Percentiles rank a stretch among this genome's conserved stretches.
phyloP scores from a whole-genome alignment of 495 filamentous ascomycete genomes.

The Eremomyces bilateralis region DNA sequence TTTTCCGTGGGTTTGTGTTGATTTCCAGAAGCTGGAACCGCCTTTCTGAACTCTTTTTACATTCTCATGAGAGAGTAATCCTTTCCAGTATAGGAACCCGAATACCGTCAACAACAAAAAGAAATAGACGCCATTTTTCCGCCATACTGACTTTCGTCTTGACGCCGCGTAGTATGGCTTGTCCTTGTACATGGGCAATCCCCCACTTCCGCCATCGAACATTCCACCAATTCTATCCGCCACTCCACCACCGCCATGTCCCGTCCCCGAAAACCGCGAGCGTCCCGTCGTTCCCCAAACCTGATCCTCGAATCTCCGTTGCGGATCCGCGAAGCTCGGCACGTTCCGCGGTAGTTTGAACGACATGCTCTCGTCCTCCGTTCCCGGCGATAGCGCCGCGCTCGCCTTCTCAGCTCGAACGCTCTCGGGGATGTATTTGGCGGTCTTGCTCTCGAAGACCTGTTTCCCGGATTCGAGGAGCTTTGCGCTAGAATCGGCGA shows the following conservation, averaged over 20 bases:
- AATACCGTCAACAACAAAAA: constrained; percentile 28
- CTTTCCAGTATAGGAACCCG: constrained; percentile 34
- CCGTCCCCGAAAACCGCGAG: constrained; percentile 19
- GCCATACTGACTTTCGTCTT: constrained; percentile 18
- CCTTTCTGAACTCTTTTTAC: constrained; percentile 1
- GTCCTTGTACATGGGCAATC: constrained; percentile 94
- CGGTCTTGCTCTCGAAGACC: constrained; percentile 15
- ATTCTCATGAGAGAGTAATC: constrained; percentile 21
- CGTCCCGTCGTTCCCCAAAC: constrained; percentile 29
- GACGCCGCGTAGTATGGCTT: constrained; percentile 63
- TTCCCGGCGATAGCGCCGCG: background rate
- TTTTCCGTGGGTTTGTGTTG: no score
- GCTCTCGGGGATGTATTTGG: constrained; percentile 3
- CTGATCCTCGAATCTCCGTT: constrained; percentile 44
- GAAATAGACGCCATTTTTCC: constrained; percentile 31
- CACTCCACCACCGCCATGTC: constrained; percentile 23
- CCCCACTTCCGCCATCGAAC: constrained; percentile 31
- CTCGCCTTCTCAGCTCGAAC: constrained; percentile 12
- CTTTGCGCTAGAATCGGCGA: constrained; percentile 21
- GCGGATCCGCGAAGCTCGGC: constrained; percentile 46
- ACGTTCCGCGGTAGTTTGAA: constrained; percentile 44
- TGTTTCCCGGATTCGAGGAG: constrained; percentile 23
- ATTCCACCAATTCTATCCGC: constrained; percentile 27
- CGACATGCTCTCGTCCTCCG: constrained; percentile 27
- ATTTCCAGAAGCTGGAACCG: constrained; percentile 6